These are phyloP conservation scores for Mycosarcoma mackinlayi DNA, from an alignment of 1,284 basidiomycete genomes.

Conservation along the genomic window DNA sequence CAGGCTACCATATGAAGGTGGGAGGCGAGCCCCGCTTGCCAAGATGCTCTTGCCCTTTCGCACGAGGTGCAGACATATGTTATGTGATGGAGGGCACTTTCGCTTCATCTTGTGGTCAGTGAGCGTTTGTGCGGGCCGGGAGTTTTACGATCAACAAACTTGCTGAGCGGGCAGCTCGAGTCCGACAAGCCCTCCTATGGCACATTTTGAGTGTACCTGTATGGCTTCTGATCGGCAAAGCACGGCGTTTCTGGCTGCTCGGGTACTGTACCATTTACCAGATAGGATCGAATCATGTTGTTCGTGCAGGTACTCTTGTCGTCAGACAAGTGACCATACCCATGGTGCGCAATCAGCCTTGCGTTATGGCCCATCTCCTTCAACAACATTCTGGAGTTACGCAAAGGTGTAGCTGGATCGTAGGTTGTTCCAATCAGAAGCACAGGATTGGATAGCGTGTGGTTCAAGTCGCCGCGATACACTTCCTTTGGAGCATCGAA, in stretches of 20 bases:
- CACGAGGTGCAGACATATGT: too few relatives aligned
- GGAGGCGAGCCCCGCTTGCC: too few relatives aligned
- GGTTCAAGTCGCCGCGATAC: conserved; percentile 27
- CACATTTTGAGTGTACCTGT: neutral
- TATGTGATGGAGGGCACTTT: too few relatives aligned
- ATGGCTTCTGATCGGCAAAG: conserved; percentile 4
- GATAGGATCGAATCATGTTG: neutral
- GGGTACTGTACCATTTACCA: neutral
- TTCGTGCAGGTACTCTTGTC: neutral
- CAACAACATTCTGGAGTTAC: conserved; percentile 22
- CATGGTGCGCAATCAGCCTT: conserved; percentile 21
- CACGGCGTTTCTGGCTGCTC: conserved; percentile 1
- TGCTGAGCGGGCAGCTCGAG: too few relatives aligned
- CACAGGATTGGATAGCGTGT: conserved; percentile 17
- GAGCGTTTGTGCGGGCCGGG: too few relatives aligned
- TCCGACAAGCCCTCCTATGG: too few relatives aligned
- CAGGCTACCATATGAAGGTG: too few relatives aligned
- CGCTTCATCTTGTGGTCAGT: too few relatives aligned
- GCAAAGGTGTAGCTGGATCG: conserved; percentile 43
- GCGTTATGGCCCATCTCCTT: conserved; percentile 37
- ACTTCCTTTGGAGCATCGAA: conserved; percentile 28
- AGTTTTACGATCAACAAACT: too few relatives aligned
- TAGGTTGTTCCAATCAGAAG: conserved; percentile 35
- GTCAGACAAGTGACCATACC: neutral
- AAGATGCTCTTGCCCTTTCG: too few relatives aligned